Evolutionary conservation across 306 rosid species (phyloP).

Genomic region (Lotus japonicus): DNA sequence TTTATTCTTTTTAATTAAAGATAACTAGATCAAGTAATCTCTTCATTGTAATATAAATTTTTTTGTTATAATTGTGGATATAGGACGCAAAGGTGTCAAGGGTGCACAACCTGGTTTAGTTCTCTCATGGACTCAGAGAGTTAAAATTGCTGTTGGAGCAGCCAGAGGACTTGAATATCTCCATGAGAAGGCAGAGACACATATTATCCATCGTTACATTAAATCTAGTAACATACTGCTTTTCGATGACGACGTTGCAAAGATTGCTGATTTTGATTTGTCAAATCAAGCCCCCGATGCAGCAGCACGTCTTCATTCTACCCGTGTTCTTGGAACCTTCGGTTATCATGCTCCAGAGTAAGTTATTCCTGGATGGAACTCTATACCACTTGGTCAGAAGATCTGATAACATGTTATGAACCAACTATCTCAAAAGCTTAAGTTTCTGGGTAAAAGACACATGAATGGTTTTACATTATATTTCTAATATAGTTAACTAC

Average conservation of each 20-base stretch:
- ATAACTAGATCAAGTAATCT: background rate
- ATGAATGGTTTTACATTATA: too few relatives aligned
- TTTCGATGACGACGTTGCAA: conserved; percentile 61
- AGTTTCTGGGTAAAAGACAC: too few relatives aligned
- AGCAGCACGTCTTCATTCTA: conserved; percentile 80
- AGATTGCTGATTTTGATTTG: conserved; percentile 79
- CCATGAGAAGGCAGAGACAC: conserved; percentile 72
- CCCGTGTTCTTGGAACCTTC: conserved; percentile 90
- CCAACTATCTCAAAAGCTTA: too few relatives aligned
- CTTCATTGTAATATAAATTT: background rate
- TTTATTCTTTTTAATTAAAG: background rate
- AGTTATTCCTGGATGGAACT: conserved; percentile 20
- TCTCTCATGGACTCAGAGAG: conserved; percentile 70
- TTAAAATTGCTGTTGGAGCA: conserved; percentile 78
- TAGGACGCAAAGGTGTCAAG: conserved; percentile 68
- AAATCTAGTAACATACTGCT: conserved; percentile 74
- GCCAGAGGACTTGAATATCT: conserved; percentile 77
- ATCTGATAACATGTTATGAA: too few relatives aligned
- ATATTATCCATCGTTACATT: conserved; percentile 69
- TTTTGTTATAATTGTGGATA: conserved; percentile 13
- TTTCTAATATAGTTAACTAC: background rate
- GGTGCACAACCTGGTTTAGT: conserved; percentile 70
- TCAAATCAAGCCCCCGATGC: conserved; percentile 82
- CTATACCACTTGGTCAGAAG: too few relatives aligned
- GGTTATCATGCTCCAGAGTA: conserved; percentile 95